These are phyloP conservation scores for Danielozyma ontarioensis DNA, from an alignment of 805 yeast genomes.

Conservation along the genomic window DNA sequence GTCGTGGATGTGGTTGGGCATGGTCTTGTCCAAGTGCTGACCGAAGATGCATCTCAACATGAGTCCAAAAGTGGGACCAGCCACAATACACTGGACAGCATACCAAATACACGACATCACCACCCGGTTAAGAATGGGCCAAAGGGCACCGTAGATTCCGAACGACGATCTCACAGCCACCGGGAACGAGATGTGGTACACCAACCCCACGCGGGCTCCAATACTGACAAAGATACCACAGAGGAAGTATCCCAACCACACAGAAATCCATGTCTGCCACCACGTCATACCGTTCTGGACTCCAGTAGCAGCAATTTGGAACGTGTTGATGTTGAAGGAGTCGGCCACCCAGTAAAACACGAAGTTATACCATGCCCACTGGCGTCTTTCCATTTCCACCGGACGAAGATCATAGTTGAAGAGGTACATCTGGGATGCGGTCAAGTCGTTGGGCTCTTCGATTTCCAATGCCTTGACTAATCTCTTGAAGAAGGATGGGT, in stretches of 20 bases:
- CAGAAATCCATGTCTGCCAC: constrained; percentile 91
- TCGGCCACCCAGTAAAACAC: constrained; percentile 86
- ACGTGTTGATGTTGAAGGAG: constrained; percentile 83
- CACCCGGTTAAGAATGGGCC: constrained; percentile 87
- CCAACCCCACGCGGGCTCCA: constrained; percentile 75
- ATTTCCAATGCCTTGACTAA: not conserved
- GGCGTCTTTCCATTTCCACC: constrained; percentile 65
- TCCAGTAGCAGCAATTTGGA: constrained; percentile 90
- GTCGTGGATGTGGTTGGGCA: constrained; percentile 56
- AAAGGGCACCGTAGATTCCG: constrained; percentile 80
- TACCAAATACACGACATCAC: constrained; percentile 88
- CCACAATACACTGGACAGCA: constrained; percentile 80
- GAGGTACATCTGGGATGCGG: constrained; percentile 59
- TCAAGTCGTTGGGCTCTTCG: constrained; percentile 28
- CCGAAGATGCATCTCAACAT: constrained; percentile 75
- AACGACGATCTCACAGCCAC: constrained; percentile 76
- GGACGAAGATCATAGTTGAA: constrained; percentile 75
- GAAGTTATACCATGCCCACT: constrained; percentile 84
- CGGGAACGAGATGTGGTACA: constrained; percentile 81
- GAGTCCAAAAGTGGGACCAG: constrained; percentile 58
- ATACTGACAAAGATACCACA: constrained; percentile 65
- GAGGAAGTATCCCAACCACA: constrained; percentile 76
- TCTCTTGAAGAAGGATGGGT: too few species aligned
- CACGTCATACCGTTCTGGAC: constrained; percentile 68
- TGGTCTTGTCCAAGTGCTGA: constrained; percentile 51